Base-by-base conservation (phyloP, 2,329 filamentous ascomycete species). In the Diaporthe citri region DNA sequence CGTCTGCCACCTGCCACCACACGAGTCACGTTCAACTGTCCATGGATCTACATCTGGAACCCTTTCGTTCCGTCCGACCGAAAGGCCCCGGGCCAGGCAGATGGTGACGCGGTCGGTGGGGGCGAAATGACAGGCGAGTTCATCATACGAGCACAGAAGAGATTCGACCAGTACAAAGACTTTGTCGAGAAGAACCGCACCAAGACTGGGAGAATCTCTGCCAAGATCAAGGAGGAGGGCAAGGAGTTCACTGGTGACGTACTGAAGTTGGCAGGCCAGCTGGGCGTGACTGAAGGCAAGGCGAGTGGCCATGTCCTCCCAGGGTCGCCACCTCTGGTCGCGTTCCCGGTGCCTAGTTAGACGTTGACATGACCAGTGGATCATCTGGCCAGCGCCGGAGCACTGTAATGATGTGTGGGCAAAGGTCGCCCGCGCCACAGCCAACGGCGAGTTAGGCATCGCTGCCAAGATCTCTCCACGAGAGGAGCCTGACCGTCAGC, bases 11-110 rank as follows among this genome's bases (percentile, higher is more conserved):
- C 43, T 22, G 28, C 41, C 2, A 67, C 62, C 13, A 51, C 43
- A 39, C 20, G 31, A 25, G 43, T 67, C 62, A 67, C 43, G 43
- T 12, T 10, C 12, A 22, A 25, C 28, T 67, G 62, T n/a, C 62
- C 28, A 25, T 67, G 43, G 31, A 51, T 67, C 62, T 67, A 67
- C 43, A 67, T 36, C 43, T 67, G 62, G 28, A 67, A 67, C 31
- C 62, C 43, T 36, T 51, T 46, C 12, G 31, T 67, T 39, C 43
- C 62, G 20, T 25, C 62, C 46, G 43, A 51, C 28, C 62, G 41
- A 34, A 51, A 17, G 13, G 6, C 1, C 7, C 28, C 12, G 2
- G 43, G 28, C 28, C 43, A 25, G 5, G 62, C 22, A n/a, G 43
- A n/a, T n/a, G 43, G 17, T 66, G 60, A 66, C 60, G 10, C 41